phyloP scores from a whole-genome alignment of 73 alveolate genomes.

The Breviolum minutum region DNA sequence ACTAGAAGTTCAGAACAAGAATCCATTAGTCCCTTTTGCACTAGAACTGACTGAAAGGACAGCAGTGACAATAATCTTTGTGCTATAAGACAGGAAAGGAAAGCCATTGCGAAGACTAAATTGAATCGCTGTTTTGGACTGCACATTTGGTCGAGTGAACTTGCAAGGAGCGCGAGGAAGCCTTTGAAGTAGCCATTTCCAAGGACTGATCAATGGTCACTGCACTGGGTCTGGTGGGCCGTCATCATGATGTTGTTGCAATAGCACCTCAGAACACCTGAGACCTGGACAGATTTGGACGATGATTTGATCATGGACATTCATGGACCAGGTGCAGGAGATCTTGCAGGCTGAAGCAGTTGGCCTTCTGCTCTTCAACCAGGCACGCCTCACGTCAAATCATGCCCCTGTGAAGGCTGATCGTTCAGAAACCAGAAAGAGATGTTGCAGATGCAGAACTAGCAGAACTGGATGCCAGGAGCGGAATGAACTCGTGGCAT shows the following conservation, averaged over 20 bases:
- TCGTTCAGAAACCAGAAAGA: too few relatives aligned
- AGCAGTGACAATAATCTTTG: too few relatives aligned
- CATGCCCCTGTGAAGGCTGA: too few relatives aligned
- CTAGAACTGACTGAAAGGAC: neutral
- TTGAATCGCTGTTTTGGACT: too few relatives aligned
- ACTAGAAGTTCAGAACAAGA: neutral
- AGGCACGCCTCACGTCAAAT: neutral
- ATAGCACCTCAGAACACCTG: too few relatives aligned
- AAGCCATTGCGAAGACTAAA: too few relatives aligned
- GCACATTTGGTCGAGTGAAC: too few relatives aligned
- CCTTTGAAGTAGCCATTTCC: constrained; percentile 37
- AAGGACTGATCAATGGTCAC: neutral
- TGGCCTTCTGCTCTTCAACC: constrained; percentile 38
- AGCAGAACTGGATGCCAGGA: neutral
- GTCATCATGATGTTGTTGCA: too few relatives aligned
- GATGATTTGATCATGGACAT: neutral
- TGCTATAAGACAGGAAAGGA: too few relatives aligned
- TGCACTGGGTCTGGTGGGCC: neutral
- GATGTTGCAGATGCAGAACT: too few relatives aligned
- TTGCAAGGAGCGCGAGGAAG: constrained; percentile 59
- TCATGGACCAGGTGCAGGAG: constrained; percentile 53
- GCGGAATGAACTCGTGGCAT: constrained; percentile 42
- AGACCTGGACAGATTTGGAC: neutral
- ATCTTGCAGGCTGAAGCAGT: constrained; percentile 65
- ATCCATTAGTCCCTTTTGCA: neutral